phyloP scores from a whole-genome alignment of 225 moss, liverwort and hornwort species.

The Polytrichum formosum region DNA sequence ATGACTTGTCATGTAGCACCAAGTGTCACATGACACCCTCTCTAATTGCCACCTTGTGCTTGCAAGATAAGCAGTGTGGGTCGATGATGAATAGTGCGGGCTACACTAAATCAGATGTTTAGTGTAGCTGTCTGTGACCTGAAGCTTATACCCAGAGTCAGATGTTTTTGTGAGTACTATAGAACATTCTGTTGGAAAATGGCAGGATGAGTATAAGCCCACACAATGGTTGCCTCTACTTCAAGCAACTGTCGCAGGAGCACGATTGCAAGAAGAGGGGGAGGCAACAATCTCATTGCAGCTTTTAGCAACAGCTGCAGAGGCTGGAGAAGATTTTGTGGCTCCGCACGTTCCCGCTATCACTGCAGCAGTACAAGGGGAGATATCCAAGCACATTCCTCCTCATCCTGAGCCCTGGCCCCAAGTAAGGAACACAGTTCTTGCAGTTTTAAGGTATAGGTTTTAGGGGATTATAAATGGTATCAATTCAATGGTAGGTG shows the following conservation, averaged over 20 bases:
- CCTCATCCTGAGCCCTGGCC: slow-evolving; percentile 51
- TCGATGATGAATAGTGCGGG: no score
- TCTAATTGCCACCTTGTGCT: no score
- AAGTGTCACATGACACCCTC: no score
- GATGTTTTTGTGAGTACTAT: not conserved
- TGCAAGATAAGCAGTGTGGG: no score
- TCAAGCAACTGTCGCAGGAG: slow-evolving; percentile 54
- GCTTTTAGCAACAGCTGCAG: slow-evolving; percentile 48
- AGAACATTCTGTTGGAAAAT: slow-evolving; percentile 1
- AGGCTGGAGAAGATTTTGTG: slow-evolving; percentile 48
- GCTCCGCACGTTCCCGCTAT: slow-evolving; percentile 51
- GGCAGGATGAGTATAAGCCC: slow-evolving; percentile 58
- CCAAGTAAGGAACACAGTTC: slow-evolving; percentile 27
- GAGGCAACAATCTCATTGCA: slow-evolving; percentile 50
- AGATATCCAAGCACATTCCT: slow-evolving; percentile 40
- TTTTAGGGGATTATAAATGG: no score
- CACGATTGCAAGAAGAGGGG: slow-evolving; percentile 38
- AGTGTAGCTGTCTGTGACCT: no score
- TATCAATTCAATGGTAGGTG: no score
- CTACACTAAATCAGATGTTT: no score
- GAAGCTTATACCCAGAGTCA: no score
- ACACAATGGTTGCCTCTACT: slow-evolving; percentile 53
- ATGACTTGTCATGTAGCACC: no score
- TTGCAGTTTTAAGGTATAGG: not conserved
- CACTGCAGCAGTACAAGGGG: slow-evolving; percentile 41